Base-by-base conservation (phyloP, 2,329 filamentous ascomycete species). In the Lasiodiplodia sp. region DNA sequence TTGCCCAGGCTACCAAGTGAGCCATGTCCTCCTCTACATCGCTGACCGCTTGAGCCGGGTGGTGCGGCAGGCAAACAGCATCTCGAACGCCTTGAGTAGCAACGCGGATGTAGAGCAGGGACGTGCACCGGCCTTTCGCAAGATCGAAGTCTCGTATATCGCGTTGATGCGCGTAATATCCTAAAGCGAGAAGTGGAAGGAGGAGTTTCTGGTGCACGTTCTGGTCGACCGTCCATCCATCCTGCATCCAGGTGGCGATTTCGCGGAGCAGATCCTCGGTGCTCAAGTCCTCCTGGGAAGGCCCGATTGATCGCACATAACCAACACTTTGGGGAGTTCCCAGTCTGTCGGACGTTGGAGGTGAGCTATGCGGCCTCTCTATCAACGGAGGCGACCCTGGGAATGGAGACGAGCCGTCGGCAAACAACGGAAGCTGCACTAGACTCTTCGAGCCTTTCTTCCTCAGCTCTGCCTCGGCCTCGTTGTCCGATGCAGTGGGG, bases 11-110 rank as follows among this genome's bases (percentile, higher is more conserved):
- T 28, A 64, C 21, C 60, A 64, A 25, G 10, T 38, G 60, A 10
- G 60, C 47, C 60, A 64, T 52, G n/a, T 64, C 60, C 8, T 64
- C 60, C 47, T 64, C 60, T 6, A 64, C 60, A 34, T 64, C 44
- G 31, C 25, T 18, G 2, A 38, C 47, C 12, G 18, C 38, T 11
- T 11, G 2, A 4, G 12, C n/a, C 2, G 25, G 31, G 6, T 12
- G 23, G 14, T 12, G 44, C 34, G 12, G 55, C 18, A n/a, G 25
- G 5, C 21, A 11, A 5, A 47, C 38, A 6, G 14, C 40, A 4
- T n/a, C 44, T 18, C 25, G 28, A 5, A 12, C 38, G 25, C 12
- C 14, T 7, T 25, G 31, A 49, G 60, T 12, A 38, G 60, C 60
- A 31, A 64, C 18, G n/a, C 31, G 44, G 31, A 64, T 47, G 23